These are phyloP conservation scores for Silene noctiflora DNA, from an alignment of 179 eudicot genomes.

Conservation along the genomic window DNA sequence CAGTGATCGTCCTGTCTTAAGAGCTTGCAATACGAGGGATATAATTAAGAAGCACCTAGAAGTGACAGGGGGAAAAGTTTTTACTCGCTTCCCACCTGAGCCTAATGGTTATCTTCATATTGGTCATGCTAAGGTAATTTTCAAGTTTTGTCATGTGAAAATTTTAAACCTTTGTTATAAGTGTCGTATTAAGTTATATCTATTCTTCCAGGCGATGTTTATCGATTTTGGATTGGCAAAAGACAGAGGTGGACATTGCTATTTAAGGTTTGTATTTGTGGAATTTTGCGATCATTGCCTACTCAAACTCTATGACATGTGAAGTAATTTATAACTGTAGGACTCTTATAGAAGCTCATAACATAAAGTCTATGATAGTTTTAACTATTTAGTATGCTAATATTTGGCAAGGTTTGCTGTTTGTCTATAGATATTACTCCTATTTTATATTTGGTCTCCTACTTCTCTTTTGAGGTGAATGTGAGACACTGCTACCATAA, in stretches of 20 bases:
- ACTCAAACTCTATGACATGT: neutral
- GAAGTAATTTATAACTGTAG: neutral
- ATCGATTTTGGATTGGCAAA: conserved; percentile 94
- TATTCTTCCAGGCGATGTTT: conserved; percentile 75
- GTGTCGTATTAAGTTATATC: neutral
- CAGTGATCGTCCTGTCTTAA: conserved; percentile 66
- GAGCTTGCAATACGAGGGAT: conserved; percentile 77
- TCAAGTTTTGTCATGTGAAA: conserved; percentile 6
- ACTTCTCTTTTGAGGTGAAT: neutral
- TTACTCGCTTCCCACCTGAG: conserved; percentile 69
- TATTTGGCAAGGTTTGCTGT: conserved; percentile 1
- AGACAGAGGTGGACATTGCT: conserved; percentile 86
- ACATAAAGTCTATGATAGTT: neutral
- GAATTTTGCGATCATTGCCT: neutral
- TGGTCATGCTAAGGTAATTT: conserved; percentile 92
- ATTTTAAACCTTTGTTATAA: neutral
- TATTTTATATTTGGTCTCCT: no score
- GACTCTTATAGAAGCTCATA: neutral
- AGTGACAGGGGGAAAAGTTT: conserved; percentile 70
- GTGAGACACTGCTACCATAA: neutral
- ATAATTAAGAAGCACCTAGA: conserved; percentile 69
- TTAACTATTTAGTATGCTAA: neutral
- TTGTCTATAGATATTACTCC: neutral
- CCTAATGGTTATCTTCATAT: conserved; percentile 63
- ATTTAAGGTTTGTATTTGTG: conserved; percentile 53